These are phyloP conservation scores for Fusarium piperis DNA, from an alignment of 2,329 filamentous ascomycete genomes.

Conservation along the genomic window DNA sequence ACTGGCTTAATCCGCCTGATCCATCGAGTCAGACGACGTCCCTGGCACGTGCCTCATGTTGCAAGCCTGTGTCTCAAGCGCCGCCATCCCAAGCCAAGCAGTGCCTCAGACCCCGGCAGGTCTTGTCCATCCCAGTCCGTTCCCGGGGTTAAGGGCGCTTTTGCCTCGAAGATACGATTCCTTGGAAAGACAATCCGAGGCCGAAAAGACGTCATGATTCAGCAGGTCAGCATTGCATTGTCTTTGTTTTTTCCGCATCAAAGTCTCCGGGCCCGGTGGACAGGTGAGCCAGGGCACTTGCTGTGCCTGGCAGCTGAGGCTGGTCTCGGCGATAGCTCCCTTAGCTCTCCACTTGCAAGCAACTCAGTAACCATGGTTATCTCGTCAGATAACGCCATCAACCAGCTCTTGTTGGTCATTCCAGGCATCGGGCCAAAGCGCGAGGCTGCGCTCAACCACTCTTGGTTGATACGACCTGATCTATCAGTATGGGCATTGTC, in stretches of 20 bases:
- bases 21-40: conserved; percentile 45
- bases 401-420: conserved; percentile 35
- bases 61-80: conserved; percentile 35
- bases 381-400: conserved; percentile 44
- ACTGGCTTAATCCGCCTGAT: conserved; percentile 42
- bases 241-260: neutral
- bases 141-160: conserved; percentile 24
- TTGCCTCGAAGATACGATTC: conserved; percentile 20
- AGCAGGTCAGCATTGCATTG: conserved; percentile 3
- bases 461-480: neutral
- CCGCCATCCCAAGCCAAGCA: conserved; percentile 28
- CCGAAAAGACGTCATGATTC: conserved; percentile 33
- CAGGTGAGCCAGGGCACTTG: conserved; percentile 2
- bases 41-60: conserved; percentile 42
- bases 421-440: conserved; percentile 11
- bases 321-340: conserved; percentile 13
- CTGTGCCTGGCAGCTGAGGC: neutral
- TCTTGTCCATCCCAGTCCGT: conserved; percentile 26
- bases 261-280: conserved; percentile 1
- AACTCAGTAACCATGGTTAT: conserved; percentile 29
- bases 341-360: conserved; percentile 25
- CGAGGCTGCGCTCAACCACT: conserved; percentile 12
- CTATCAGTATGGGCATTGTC: neutral
- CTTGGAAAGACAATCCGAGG: conserved; percentile 27
- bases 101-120: conserved; percentile 22